Evolutionary conservation across 2,329 filamentous ascomycete species (phyloP).

Genomic region (Alternaria alternata): DNA sequence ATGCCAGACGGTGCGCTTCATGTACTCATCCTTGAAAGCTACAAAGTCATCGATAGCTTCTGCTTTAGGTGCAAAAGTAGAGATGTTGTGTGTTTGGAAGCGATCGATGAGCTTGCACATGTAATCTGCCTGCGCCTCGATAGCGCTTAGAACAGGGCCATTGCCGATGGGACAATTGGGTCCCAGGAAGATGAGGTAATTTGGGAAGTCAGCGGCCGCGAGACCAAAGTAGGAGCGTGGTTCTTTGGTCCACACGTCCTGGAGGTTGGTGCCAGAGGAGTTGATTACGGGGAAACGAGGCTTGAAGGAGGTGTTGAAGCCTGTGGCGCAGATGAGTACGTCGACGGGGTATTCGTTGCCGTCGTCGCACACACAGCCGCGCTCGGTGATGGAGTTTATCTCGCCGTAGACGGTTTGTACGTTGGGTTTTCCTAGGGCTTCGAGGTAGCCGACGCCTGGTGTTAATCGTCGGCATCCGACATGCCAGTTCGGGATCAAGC

Average conservation of each 20-base stretch:
- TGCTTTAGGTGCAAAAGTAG: conserved; percentile 54
- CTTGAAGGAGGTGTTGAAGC: conserved; percentile 52
- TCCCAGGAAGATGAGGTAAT: conserved; percentile 55
- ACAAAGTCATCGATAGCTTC: conserved; percentile 61
- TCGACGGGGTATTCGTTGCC: conserved; percentile 48
- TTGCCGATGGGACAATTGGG: conserved; percentile 55
- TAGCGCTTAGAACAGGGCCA: conserved; percentile 54
- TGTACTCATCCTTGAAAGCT: conserved; percentile 56
- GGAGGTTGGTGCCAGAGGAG: conserved; percentile 51
- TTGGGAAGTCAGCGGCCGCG: conserved; percentile 58
- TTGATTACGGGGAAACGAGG: conserved; percentile 58
- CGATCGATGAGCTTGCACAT: conserved; percentile 61
- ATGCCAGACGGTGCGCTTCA: conserved; percentile 57
- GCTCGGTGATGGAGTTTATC: conserved; percentile 44
- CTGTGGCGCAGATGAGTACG: conserved; percentile 49
- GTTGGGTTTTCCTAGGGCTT: conserved; percentile 54
- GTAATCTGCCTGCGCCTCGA: conserved; percentile 60
- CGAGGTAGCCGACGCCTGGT: conserved; percentile 55
- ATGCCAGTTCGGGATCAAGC: conserved; percentile 47
- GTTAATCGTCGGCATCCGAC: conserved; percentile 55
- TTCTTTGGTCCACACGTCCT: conserved; percentile 54
- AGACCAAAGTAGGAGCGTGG: conserved; percentile 57
- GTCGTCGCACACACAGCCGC: conserved; percentile 50
- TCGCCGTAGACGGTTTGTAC: conserved; percentile 53
- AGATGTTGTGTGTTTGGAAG: conserved; percentile 59